Percentiles rank a stretch among this genome's conserved stretches.
Evolutionary conservation across 1,139 yeast genomes (phyloP).

Genomic region (Geotrichum carabidarum): DNA sequence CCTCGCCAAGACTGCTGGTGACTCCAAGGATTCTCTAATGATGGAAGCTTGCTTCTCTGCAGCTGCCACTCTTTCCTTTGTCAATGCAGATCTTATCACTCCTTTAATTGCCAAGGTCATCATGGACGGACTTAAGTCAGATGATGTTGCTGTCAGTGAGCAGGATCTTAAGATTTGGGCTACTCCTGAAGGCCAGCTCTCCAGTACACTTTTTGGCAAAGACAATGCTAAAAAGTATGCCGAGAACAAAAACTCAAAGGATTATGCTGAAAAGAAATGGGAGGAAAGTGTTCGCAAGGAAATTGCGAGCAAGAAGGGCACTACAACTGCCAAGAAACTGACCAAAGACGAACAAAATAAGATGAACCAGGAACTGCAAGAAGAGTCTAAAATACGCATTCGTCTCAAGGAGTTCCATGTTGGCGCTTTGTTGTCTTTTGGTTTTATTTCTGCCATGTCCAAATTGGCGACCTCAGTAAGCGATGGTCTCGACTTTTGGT

Average conservation of each 20-base stretch:
- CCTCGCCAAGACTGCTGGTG: constrained; percentile 28
- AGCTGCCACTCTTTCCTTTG: constrained; percentile 62
- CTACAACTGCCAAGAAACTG: constrained; percentile 46
- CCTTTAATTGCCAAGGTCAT: constrained; percentile 48
- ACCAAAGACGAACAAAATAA: constrained; percentile 69
- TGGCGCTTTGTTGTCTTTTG: constrained; percentile 47
- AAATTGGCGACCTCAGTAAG: constrained; percentile 49
- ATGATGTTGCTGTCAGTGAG: constrained; percentile 35
- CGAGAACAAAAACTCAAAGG: constrained; percentile 63
- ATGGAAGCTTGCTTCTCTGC: constrained; percentile 52
- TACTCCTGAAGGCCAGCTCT: constrained; percentile 64
- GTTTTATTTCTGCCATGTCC: constrained; percentile 51
- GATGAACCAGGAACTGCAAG: constrained; percentile 55
- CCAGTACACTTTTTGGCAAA: constrained; percentile 54
- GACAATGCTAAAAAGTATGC: constrained; percentile 26
- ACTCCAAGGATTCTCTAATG: constrained; percentile 19
- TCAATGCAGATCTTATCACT: constrained; percentile 57
- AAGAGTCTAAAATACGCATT: constrained; percentile 54
- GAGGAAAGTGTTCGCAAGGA: constrained; percentile 78
- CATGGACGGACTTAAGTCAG: constrained; percentile 34
- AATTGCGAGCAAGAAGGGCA: constrained; percentile 50
- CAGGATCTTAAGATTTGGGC: constrained; percentile 59
- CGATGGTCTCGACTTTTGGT: constrained; percentile 72
- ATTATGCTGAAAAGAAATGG: constrained; percentile 85
- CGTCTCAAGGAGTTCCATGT: constrained; percentile 42